A percentile compares a stretch with the other conserved stretches of the same genome.
Conservation (phyloP, 208 protist genomes). For the Leishmania arabica region DNA sequence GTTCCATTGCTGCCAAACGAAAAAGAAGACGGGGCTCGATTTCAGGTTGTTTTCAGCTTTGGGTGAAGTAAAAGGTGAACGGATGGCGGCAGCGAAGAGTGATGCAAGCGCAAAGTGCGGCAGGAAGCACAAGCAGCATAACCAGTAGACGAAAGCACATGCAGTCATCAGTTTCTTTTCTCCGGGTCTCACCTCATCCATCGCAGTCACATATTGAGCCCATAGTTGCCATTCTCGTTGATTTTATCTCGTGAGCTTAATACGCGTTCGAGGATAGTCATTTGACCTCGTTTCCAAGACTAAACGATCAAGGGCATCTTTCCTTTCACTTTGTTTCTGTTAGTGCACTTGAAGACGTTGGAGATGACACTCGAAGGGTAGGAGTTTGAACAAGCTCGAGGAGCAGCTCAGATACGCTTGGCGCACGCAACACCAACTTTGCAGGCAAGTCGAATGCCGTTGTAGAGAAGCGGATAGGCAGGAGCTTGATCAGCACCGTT, state of each 20-base stretch:
- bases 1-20: constrained; percentile 11
- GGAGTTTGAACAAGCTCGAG: not conserved
- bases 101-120: not conserved
- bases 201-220: not conserved
- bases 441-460: constrained; percentile 77
- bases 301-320: not conserved
- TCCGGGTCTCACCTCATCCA: not conserved
- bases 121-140: not conserved
- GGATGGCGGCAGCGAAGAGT: not conserved
- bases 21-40: not conserved
- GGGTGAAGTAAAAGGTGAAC: not conserved
- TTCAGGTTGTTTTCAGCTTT: not conserved
- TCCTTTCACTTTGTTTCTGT: not conserved
- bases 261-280: not conserved
- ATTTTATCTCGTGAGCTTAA: not conserved
- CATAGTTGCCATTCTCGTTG: not conserved
- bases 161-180: not conserved
- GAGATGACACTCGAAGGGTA: not conserved
- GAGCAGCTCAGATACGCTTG: constrained; percentile 48
- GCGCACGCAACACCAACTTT: constrained; percentile 70
- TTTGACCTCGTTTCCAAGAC: not conserved
- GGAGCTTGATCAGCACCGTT: constrained; percentile 77
- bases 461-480: constrained; percentile 79
- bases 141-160: not conserved
- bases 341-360: not conserved